Base-by-base conservation (phyloP, 2,329 filamentous ascomycete species). In the Xylaria sp. region DNA sequence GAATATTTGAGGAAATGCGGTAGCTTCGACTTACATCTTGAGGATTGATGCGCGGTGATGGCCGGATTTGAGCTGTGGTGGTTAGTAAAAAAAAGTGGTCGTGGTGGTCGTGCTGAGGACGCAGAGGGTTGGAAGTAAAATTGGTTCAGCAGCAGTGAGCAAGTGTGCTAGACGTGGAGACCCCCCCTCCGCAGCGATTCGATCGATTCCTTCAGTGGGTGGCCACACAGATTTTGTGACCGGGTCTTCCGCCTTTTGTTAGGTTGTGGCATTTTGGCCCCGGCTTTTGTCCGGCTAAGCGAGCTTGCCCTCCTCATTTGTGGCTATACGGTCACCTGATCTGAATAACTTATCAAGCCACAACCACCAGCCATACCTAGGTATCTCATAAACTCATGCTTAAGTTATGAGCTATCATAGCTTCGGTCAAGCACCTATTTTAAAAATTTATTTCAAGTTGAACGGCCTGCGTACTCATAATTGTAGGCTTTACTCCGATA, bases 11-110 rank as follows among this genome's bases (percentile, higher is more conserved):
- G n/a, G 23, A 23, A 56, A 33, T 40, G 4, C 17, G 26, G n/a
- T 46, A 59, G 23, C 6, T 38, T 56, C 46, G 38, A 77, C 78
- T 79, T 74, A 79, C 77, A 79, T 78, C 70, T 76, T 79, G 77
- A 74, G 40, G 63, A 68, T 70, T 73, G 71, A 69, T 70, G 66
- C 56, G 63, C 67, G 67, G 63, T 72, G 76, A 77, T 76, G 76
- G 75, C 74, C 76, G 64, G 69, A 63, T 44, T 53, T 72, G 66
- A 70, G 71, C 71, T 74, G 75, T 73, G 75, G 68, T 75, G 73
- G 74, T 78, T 77, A 77, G 74, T 77, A 73, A 5, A 59, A 65
- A 71, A 67, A 64, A 67, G 67, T 65, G 67, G 70, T 70, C 61
- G 68, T 68, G 65, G 66, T 67, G 60, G 67, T 69, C 63, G 68